Evolutionary conservation across 176 grass and related monocot species (phyloP), one percentile per base, ranked within the genome.

Genomic region (Cenchrus purpureus): DNA sequence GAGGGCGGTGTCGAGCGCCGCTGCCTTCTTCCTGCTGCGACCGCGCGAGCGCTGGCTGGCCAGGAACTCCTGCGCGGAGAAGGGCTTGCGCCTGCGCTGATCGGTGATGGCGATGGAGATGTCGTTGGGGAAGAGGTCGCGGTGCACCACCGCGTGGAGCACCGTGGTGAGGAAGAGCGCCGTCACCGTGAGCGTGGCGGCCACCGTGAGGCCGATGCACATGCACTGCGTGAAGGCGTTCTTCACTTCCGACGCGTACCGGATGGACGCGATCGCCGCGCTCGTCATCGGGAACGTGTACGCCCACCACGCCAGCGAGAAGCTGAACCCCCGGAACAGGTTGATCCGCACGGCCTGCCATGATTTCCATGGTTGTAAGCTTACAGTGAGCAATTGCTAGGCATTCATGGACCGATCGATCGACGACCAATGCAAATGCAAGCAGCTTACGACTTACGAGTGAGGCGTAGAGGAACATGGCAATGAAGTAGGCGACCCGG

Each of bases 271-370:
- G 56, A 91, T 86, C 3, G 97, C 88, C 10, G 93, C 97, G 65
- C 93, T 89, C 1, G 97, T 96, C 93, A 98, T 98, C 37, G 96
- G 96, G 78, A 92, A 95, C 64, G 96, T 98, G 78, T 98, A 98
- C 9, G 91, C 96, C 96, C 96, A 98, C 96, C 96, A 98, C 78
- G 96, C 91, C 45, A 98, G 83, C 8, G 96, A 94, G 85, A 98
- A 98, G 76, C 89, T 87, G 87, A 98, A 98, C 56, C 95, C 95
- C 2, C 95, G 73, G 81, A 98, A 98, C 76, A 98, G 84, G 71
- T 98, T 98, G 66, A 98, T 80, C 34, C 93, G 76, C 14, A 95
- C 92, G 12, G 87, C 93, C 95, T 97, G 85, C 77, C 65, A 11
- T 8, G 1, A 17, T 16, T 16, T 6, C 17, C 15, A 20, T 58